Evolutionary conservation across 2,329 filamentous ascomycete species (phyloP).

Genomic region (Venturia aucupariae): DNA sequence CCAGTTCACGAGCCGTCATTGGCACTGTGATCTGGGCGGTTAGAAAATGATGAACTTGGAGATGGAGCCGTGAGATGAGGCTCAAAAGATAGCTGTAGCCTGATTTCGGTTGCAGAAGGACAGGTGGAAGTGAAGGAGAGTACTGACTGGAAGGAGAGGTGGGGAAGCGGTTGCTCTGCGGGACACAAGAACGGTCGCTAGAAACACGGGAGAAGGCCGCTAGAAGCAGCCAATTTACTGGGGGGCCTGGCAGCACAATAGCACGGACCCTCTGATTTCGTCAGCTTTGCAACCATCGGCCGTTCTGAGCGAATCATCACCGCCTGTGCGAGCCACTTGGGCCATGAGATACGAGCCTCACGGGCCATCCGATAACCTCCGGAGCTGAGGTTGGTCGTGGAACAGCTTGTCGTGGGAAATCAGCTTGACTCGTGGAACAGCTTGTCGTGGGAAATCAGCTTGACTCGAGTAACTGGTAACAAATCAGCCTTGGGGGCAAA

Average conservation of each 20-base stretch:
- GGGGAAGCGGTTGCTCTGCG: neutral
- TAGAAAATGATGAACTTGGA: neutral
- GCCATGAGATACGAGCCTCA: neutral
- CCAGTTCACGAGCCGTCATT: neutral
- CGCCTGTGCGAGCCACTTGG: neutral
- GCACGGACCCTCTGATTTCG: neutral
- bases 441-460: neutral
- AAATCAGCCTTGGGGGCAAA: constrained; percentile 5
- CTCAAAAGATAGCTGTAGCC: neutral
- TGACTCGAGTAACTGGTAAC: neutral
- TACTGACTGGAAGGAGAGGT: neutral
- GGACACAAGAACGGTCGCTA: neutral
- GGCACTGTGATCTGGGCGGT: neutral
- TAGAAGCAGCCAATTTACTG: neutral
- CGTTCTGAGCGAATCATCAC: neutral
- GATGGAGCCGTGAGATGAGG: neutral
- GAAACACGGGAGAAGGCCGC: neutral
- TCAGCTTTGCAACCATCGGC: neutral
- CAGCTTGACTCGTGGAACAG: neutral
- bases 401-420: neutral
- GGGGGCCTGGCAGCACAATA: neutral
- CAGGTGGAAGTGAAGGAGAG: neutral
- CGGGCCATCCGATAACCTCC: neutral
- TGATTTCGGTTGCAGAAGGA: neutral
- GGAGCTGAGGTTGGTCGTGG: neutral